These are phyloP conservation scores for Talaromyces proteolyticus DNA, from an alignment of 495 filamentous ascomycete genomes.

Conservation along the genomic window DNA sequence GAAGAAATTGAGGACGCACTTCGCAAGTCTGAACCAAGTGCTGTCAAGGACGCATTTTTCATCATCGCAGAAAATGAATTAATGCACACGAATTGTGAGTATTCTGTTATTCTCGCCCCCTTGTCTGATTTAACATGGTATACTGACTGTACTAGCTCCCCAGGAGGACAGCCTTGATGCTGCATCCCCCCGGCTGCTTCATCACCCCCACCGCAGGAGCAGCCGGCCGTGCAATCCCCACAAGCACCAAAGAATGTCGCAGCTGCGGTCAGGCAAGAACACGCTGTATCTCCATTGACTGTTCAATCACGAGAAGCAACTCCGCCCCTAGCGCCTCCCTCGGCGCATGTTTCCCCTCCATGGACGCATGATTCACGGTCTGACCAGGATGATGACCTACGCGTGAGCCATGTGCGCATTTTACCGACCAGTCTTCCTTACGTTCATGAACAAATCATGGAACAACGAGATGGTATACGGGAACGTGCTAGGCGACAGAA, in stretches of 20 bases:
- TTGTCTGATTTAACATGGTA: not conserved
- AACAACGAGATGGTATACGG: conserved; percentile 50
- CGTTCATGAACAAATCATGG: conserved; percentile 87
- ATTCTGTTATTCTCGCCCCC: not conserved
- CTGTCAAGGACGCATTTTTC: conserved; percentile 97
- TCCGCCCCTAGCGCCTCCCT: not conserved
- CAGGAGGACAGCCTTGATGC: conserved; percentile 34
- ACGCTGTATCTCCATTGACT: conserved; percentile 11
- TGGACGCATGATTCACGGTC: not conserved
- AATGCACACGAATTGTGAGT: conserved; percentile 86
- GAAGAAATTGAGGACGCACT: conserved; percentile 94
- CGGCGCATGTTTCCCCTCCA: not conserved
- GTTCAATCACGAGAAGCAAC: conserved; percentile 4
- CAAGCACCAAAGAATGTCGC: conserved; percentile 15
- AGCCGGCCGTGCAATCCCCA: conserved; percentile 10
- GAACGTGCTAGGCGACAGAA: conserved; percentile 27
- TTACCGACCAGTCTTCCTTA: conserved; percentile 84
- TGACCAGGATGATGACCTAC: conserved; percentile 23
- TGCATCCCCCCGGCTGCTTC: conserved; percentile 10
- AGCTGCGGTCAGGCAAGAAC: conserved; percentile 16
- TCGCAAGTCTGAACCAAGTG: conserved; percentile 84
- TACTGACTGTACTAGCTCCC: conserved; percentile 27
- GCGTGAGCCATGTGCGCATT: conserved; percentile 77
- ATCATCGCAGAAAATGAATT: conserved; percentile 97
- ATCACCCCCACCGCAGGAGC: conserved; percentile 15